Percentiles rank a stretch among this genome's conserved stretches.
Evolutionary conservation across 495 filamentous ascomycete species (phyloP).

Genomic region (Lepidopterella palustris): DNA sequence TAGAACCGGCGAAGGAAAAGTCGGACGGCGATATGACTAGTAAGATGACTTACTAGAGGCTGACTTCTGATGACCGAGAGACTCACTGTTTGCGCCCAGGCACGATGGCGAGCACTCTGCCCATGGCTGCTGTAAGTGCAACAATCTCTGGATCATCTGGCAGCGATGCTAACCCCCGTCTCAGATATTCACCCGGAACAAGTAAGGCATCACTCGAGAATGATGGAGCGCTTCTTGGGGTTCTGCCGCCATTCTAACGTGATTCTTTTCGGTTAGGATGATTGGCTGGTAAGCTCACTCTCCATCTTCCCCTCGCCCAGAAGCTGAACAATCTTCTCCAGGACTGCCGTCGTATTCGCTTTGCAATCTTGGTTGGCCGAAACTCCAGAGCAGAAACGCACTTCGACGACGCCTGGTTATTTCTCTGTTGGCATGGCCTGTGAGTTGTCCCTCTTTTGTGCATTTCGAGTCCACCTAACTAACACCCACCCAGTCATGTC

Average conservation of each 20-base stretch:
- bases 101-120: conserved; percentile 74
- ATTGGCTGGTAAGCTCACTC: conserved; percentile 64
- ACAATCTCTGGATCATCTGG: not conserved
- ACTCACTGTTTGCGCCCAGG: conserved; percentile 36
- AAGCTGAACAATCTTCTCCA: conserved; percentile 32
- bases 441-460: conserved; percentile 42
- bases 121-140: conserved; percentile 74
- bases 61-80: conserved; percentile 37
- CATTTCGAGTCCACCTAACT: conserved; percentile 17
- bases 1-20: conserved; percentile 51
- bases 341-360: conserved; percentile 77
- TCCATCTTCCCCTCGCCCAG: conserved; percentile 2
- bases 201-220: conserved; percentile 45
- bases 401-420: conserved; percentile 64
- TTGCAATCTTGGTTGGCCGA: conserved; percentile 83
- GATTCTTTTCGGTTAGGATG: conserved; percentile 41
- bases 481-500: conserved; percentile 60
- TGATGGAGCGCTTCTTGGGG: not conserved
- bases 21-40: conserved; percentile 49
- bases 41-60: conserved; percentile 26
- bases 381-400: conserved; percentile 66
- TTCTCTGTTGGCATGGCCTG: conserved; percentile 80
- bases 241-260: conserved; percentile 2
- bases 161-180: conserved; percentile 12
- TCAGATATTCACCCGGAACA: conserved; percentile 83